Evolutionary conservation across 805 yeast species (phyloP), one percentile per base, ranked within the genome.

Genomic region (Peterozyma toletana): DNA sequence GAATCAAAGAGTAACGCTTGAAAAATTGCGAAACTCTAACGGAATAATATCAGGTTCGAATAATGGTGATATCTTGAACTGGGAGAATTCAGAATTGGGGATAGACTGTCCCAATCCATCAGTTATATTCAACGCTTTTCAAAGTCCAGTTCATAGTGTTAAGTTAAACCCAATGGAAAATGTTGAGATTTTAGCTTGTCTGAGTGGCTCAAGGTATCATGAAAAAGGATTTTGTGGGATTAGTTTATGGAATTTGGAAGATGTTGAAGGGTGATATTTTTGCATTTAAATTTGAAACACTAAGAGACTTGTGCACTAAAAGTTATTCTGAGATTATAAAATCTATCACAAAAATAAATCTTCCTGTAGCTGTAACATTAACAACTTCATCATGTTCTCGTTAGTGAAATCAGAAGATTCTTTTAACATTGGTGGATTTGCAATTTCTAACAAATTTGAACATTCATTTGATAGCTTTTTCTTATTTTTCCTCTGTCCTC

Each of bases 1-100:
- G 9, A 49, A 52, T 34, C 63, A 59, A 40, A 49, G 59, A 38
- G 43, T 55, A 5, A 47, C 33, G 18, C 63, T 59, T 4, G 55
- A 50, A 38, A 15, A 51, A 1, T 34, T 55, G 3, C 48, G 52
- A 2, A 27, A 45, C 5, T 48, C 56, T 2, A 50, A 54, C 27
- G 66, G 66, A 0, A 30, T 62, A 11, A n/a, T 62, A 1, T 49
- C 56, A 16, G 66, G 67, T 2, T 49, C 59, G 7, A 39, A 46
- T 2, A 18, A 39, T 21, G 62, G 62, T 1, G 18, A 30, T 27
- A 38, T 13, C 17, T 38, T 29, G 37, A 18, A 27, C 29, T 42
- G 17, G 45, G 33, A 15, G 36, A 46, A 47, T 31, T 48, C 48
- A 2, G 54, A 38, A 11, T 36, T 46, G 9, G 48, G 50, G 36